A percentile compares a stretch with the other conserved stretches of the same genome.
Conservation (phyloP, 192 early-diverging fungal species). For the Coemansia asiatica region DNA sequence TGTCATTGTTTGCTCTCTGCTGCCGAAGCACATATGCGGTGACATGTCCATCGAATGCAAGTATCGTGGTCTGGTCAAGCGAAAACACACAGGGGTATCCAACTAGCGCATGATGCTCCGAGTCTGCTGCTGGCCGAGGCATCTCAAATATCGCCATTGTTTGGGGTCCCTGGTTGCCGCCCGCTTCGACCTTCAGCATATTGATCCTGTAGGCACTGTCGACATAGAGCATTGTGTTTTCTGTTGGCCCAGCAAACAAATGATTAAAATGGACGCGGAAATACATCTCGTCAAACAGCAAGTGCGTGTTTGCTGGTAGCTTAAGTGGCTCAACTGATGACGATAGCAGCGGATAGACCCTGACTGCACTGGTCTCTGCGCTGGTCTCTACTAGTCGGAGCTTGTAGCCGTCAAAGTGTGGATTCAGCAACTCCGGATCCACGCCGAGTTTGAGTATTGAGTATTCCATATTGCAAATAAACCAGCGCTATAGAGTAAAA, state of each 20-base stretch:
- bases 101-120: constrained; percentile 9
- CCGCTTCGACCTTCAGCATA: constrained; percentile 14
- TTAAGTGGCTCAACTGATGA: constrained; percentile 33
- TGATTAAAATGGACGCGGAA: constrained; percentile 68
- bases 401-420: constrained; percentile 74
- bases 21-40: constrained; percentile 33
- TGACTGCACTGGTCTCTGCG: constrained; percentile 16
- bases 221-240: constrained; percentile 29
- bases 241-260: constrained; percentile 56
- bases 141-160: constrained; percentile 29
- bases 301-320: constrained; percentile 46
- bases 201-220: constrained; percentile 16
- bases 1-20: not conserved
- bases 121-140: constrained; percentile 13
- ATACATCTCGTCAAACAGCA: constrained; percentile 66
- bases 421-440: constrained; percentile 57
- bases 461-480: constrained; percentile 23
- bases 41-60: constrained; percentile 42
- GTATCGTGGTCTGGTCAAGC: constrained; percentile 9
- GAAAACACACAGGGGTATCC: constrained; percentile 39
- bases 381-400: constrained; percentile 57
- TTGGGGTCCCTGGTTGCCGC: not conserved
- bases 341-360: constrained; percentile 3
- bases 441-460: constrained; percentile 32
- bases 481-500: no score